Conservation (phyloP, 768 basidiomycete species). For the Lactarius tabidus region DNA sequence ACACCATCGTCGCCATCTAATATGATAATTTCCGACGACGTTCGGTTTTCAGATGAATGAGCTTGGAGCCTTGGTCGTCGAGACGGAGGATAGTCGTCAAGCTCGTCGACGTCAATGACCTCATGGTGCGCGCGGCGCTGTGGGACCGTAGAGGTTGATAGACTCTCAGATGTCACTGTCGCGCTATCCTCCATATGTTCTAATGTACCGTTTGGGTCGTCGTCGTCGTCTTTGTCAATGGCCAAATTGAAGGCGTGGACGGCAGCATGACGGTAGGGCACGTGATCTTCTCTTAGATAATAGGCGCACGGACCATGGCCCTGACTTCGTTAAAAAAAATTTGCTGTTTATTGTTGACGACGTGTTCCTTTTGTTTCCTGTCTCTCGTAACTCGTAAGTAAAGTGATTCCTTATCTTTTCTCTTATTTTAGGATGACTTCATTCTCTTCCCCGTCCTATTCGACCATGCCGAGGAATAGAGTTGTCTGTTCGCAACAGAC, state of each 20-base stretch:
- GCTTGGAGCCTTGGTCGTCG: slow-evolving; percentile 14
- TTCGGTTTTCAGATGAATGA: background rate
- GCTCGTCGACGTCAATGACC: slow-evolving; percentile 45
- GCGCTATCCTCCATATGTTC: slow-evolving; percentile 2
- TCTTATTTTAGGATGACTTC: slow-evolving; percentile 51
- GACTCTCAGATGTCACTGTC: background rate
- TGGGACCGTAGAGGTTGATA: slow-evolving; percentile 18
- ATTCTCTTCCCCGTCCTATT: slow-evolving; percentile 91
- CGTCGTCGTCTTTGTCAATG: slow-evolving; percentile 11
- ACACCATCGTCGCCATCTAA: slow-evolving; percentile 41
- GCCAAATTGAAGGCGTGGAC: slow-evolving; percentile 1
- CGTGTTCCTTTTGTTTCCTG: background rate
- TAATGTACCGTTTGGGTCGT: background rate
- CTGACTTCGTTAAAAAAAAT: background rate
- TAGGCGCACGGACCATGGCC: slow-evolving; percentile 19
- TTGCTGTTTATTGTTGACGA: background rate
- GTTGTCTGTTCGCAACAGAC: slow-evolving; percentile 75
- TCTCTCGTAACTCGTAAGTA: background rate
- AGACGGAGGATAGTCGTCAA: slow-evolving; percentile 31
- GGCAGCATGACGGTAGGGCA: background rate
- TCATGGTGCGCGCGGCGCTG: slow-evolving; percentile 26
- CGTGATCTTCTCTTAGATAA: slow-evolving; percentile 13
- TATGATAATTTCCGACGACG: slow-evolving; percentile 31
- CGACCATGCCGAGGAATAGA: slow-evolving; percentile 86
- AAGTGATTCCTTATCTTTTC: background rate